Evolutionary conservation across 2,329 filamentous ascomycete genomes (phyloP), one percentile per base, ranked within the genome.

Genomic region (Penicillium corylophilum): DNA sequence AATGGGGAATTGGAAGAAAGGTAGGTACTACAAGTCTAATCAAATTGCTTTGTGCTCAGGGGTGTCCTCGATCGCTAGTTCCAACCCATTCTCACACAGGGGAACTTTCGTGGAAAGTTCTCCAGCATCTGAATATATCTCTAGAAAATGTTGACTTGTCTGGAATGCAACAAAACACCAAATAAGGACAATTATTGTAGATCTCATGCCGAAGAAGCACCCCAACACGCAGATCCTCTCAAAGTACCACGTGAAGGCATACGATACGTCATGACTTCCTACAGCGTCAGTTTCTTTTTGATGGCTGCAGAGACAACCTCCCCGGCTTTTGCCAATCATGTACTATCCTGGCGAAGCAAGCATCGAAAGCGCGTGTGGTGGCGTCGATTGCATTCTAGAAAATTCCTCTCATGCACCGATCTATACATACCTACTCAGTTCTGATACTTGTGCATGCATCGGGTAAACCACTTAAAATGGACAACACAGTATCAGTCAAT

Each of bases 181-280:
- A 29, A 23, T 2, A 23, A 28, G 8, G 10, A 41, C 20, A 31
- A 3, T 3, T 12, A 12, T 6, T n/a, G 28, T 18, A 26, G 4
- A 53, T 53, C 23, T 12, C 8, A 35, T 20, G 15, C 15, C 42
- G 40, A 22, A 35, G 18, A 44, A 47, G 39, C 9, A 22, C 18
- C 22, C 6, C 16, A 10, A 29, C 12, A 10, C 50, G n/a, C 45
- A 48, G 36, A 53, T 38, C 16, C 5, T 24, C 41, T 39, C 10
- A 28, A 46, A 22, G 12, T 31, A 47, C 49, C 49, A 53, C 48
- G 22, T 6, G 23, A 40, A 6, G 35, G 6, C 10, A n/a, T 12
- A 16, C 5, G n/a, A 39, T 54, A 56, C 55, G 54, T 58, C 55
- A 58, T 56, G 45, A 58, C 45, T 47, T 12, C 12, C 12, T 7